Percentiles rank a stretch among this genome's conserved stretches.
Evolutionary conservation across 768 basidiomycete genomes (phyloP).

Genomic region (Pleurotus eryngii): DNA sequence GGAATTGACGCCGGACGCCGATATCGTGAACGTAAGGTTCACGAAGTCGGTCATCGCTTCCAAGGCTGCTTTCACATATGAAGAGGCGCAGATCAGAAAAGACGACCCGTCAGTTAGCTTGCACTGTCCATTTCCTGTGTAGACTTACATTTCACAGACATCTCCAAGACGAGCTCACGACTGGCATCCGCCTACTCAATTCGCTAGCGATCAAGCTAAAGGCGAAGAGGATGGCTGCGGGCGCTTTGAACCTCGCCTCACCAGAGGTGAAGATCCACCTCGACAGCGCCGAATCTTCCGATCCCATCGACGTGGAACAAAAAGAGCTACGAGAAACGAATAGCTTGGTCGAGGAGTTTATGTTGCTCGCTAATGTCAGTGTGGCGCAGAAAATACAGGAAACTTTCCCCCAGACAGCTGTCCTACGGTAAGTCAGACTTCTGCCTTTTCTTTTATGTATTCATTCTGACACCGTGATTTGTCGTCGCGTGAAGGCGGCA

Average conservation of each 20-base stretch:
- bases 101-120: constrained; percentile 71
- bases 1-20: constrained; percentile 87
- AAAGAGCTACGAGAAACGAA: constrained; percentile 93
- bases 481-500: constrained; percentile 58
- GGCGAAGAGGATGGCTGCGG: constrained; percentile 85
- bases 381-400: constrained; percentile 92
- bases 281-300: constrained; percentile 88
- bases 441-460: not conserved
- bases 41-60: constrained; percentile 96
- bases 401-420: constrained; percentile 93
- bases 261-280: constrained; percentile 98
- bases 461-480: not conserved
- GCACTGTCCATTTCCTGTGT: not conserved
- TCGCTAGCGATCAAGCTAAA: constrained; percentile 80
- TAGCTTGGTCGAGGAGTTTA: constrained; percentile 97
- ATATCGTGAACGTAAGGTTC: constrained; percentile 88
- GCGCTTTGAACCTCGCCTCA: constrained; percentile 96
- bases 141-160: constrained; percentile 40
- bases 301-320: constrained; percentile 96
- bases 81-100: constrained; percentile 90
- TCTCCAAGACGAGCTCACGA: constrained; percentile 75
- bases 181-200: constrained; percentile 87
- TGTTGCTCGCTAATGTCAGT: constrained; percentile 95
- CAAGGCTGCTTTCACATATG: constrained; percentile 95
- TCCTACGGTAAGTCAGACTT: constrained; percentile 57